A percentile compares a stretch with the other conserved stretches of the same genome.
Conservation (phyloP, 495 filamentous ascomycete species). For the Podospora fimiseda region DNA sequence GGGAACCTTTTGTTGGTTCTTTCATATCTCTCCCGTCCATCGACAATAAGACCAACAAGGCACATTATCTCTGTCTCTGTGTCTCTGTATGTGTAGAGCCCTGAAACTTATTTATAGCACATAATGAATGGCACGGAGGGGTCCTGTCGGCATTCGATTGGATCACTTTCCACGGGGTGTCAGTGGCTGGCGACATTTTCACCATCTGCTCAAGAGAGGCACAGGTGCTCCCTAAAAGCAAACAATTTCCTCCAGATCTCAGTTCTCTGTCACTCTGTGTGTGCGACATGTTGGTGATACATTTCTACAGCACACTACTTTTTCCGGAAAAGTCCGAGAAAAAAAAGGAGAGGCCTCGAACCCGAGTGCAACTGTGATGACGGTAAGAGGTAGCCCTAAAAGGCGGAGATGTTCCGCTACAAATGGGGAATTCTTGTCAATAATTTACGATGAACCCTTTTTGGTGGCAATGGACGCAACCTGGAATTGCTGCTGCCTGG, state of each 20-base stretch:
- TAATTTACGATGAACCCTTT: neutral
- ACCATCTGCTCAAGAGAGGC: neutral
- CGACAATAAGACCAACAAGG: neutral
- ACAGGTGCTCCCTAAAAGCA: neutral
- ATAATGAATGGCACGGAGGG: neutral
- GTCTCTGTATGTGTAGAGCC: too few relatives aligned
- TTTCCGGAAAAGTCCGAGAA: slow-evolving; percentile 5
- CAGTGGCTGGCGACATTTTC: neutral
- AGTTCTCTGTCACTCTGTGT: too few relatives aligned
- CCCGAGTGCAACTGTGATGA: neutral
- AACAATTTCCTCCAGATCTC: neutral
- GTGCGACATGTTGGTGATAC: too few relatives aligned
- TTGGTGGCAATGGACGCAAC: too few relatives aligned
- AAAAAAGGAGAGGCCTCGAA: neutral
- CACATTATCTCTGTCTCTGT: too few relatives aligned
- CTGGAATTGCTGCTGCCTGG: neutral
- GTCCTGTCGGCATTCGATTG: slow-evolving; percentile 1
- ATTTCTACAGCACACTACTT: too few relatives aligned
- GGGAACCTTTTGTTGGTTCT: neutral
- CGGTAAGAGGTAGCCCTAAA: neutral
- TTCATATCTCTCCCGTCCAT: neutral
- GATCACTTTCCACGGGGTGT: neutral
- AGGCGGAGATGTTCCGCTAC: neutral
- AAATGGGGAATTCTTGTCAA: neutral
- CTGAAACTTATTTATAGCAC: too few relatives aligned